These are phyloP conservation scores for Metschnikowia aberdeeniae DNA, from an alignment of 805 yeast genomes.

Conservation along the genomic window DNA sequence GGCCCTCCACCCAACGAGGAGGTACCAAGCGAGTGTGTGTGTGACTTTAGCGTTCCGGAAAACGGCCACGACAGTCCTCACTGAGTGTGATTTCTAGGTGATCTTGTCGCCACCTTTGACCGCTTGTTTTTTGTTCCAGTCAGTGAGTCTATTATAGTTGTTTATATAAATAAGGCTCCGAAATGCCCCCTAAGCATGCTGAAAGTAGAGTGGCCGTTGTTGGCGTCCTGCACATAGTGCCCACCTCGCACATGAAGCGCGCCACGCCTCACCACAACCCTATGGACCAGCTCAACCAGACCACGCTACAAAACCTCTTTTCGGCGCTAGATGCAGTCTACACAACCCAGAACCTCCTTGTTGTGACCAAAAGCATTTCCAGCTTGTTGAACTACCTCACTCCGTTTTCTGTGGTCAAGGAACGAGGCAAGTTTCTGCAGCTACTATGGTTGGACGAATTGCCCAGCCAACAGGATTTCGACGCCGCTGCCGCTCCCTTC, in stretches of 20 bases:
- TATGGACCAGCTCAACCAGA: conserved; percentile 15
- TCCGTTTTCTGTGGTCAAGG: conserved; percentile 51
- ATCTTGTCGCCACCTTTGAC: too few species aligned
- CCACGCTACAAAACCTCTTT: conserved; percentile 20
- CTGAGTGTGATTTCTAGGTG: too few species aligned
- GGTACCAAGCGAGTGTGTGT: not conserved
- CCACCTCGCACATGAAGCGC: not conserved
- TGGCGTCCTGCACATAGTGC: too few species aligned
- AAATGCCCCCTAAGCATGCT: too few species aligned
- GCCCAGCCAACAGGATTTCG: conserved; percentile 2
- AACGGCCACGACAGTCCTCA: too few species aligned
- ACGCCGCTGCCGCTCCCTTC: not conserved
- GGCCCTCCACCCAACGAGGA: not conserved
- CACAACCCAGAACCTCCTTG: conserved; percentile 22
- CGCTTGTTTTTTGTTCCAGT: too few species aligned
- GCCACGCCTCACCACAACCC: not conserved
- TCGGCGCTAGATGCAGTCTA: conserved; percentile 21
- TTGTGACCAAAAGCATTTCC: conserved; percentile 47
- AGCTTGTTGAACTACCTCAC: conserved; percentile 50
- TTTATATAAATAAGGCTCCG: too few species aligned
- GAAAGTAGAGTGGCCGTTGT: too few species aligned
- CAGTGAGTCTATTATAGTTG: too few species aligned
- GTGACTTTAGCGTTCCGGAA: not conserved
- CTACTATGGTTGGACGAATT: conserved; percentile 13
- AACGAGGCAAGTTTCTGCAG: conserved; percentile 41